Conservation (phyloP, 73 alveolate species). For the Paramecium primaurelia region DNA sequence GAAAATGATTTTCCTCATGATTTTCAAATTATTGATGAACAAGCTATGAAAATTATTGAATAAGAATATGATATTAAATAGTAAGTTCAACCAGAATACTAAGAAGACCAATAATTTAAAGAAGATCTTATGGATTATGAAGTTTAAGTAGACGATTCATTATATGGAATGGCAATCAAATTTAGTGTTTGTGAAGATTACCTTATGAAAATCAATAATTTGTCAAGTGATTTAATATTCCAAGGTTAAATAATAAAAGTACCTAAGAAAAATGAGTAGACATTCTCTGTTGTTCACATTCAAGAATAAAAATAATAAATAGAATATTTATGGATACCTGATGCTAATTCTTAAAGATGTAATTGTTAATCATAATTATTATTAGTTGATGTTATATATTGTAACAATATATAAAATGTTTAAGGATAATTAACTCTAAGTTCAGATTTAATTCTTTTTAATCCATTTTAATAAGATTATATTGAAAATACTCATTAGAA, state of each 20-base stretch:
- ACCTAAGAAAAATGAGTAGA: background rate
- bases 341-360: background rate
- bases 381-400: background rate
- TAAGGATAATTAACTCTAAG: background rate
- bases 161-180: slow-evolving; percentile 29
- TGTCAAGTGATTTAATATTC: background rate
- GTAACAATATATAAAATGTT: background rate
- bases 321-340: background rate
- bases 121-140: slow-evolving; percentile 7
- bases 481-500: background rate
- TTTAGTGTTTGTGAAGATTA: background rate
- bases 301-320: background rate
- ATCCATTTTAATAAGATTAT: background rate
- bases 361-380: background rate
- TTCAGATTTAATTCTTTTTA: background rate
- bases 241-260: background rate
- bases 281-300: background rate
- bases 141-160: background rate
- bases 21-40: slow-evolving; percentile 14
- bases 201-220: background rate
- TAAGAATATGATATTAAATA: background rate
- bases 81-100: background rate
- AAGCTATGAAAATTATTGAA: background rate
- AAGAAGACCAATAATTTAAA: background rate
- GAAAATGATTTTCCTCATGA: background rate